Evolutionary conservation across 306 rosid species (phyloP).

Genomic region (Quercus wislizeni): DNA sequence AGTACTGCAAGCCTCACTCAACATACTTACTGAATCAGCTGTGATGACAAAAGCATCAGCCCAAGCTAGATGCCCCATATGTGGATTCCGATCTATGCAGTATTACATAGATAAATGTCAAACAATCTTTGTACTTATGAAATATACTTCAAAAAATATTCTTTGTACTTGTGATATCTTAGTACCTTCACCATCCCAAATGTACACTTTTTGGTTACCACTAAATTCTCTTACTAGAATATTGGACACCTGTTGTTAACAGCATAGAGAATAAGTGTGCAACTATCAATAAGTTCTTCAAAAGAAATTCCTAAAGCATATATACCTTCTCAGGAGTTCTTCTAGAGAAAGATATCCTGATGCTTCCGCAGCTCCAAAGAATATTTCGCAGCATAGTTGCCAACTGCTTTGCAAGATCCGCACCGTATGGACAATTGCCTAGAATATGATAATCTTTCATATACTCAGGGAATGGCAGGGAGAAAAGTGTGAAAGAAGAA

Average conservation of each 20-base stretch:
- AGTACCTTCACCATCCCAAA: conserved; percentile 92
- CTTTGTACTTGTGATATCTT: conserved; percentile 15
- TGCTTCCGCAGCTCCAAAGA: conserved; percentile 84
- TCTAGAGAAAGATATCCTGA: conserved; percentile 82
- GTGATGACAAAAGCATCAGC: conserved; percentile 91
- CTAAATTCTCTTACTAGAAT: conserved; percentile 55
- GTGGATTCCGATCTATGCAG: conserved; percentile 71
- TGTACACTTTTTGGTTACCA: conserved; percentile 66
- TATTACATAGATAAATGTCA: background rate
- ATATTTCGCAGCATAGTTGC: conserved; percentile 67
- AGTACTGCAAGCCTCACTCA: conserved; percentile 94
- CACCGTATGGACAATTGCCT: conserved; percentile 73
- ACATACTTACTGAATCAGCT: conserved; percentile 91
- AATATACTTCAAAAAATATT: background rate
- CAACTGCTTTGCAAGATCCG: conserved; percentile 64
- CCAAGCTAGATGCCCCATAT: conserved; percentile 81
- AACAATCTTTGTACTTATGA: background rate
- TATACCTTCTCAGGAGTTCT: conserved; percentile 85
- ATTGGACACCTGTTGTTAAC: conserved; percentile 54
- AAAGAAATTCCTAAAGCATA: conserved; percentile 6
- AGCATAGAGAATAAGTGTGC: conserved; percentile 12
- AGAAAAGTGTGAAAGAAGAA: conserved; percentile 12
- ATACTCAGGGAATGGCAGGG: background rate
- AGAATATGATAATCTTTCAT: conserved; percentile 4
- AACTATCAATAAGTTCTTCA: background rate